These are phyloP conservation scores for Coniochaeta sp. DNA, from an alignment of 2,329 filamentous ascomycete species.

Conservation along the genomic window DNA sequence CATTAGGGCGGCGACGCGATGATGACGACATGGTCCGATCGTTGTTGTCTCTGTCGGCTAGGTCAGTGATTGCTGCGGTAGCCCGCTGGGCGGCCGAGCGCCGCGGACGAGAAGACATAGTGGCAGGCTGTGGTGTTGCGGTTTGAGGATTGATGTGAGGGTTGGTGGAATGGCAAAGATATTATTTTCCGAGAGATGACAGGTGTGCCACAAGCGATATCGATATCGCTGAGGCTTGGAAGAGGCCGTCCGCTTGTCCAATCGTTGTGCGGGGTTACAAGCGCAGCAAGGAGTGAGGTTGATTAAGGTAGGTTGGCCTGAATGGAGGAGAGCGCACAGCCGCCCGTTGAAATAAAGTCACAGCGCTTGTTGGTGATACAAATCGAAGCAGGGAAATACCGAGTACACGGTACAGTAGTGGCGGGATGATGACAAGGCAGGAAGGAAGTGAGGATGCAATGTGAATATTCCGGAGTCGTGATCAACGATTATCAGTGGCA, in stretches of 20 bases:
- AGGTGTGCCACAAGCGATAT: constrained; percentile 1
- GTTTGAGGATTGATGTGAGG: background rate
- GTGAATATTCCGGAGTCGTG: too few relatives aligned
- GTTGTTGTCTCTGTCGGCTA: constrained; percentile 39
- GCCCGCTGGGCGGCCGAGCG: constrained; percentile 38
- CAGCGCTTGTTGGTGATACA: background rate
- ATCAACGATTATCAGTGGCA: too few relatives aligned
- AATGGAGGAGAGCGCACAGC: background rate
- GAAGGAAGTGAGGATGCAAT: too few relatives aligned
- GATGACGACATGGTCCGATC: constrained; percentile 43
- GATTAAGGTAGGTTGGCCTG: background rate
- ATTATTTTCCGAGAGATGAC: background rate
- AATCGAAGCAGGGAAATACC: background rate
- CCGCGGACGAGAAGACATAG: constrained; percentile 41
- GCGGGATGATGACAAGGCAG: background rate
- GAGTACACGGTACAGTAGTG: background rate
- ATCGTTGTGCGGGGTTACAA: constrained; percentile 1
- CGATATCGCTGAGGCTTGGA: constrained; percentile 1
- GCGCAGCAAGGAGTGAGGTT: background rate
- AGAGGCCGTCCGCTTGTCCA: background rate
- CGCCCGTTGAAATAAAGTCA: background rate
- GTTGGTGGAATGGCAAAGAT: background rate
- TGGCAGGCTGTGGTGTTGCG: background rate
- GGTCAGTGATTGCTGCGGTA: constrained; percentile 39
- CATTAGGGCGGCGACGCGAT: constrained; percentile 30